Conservation (phyloP, 129 eudicot genomes). For the Flaveria sonorensis region DNA sequence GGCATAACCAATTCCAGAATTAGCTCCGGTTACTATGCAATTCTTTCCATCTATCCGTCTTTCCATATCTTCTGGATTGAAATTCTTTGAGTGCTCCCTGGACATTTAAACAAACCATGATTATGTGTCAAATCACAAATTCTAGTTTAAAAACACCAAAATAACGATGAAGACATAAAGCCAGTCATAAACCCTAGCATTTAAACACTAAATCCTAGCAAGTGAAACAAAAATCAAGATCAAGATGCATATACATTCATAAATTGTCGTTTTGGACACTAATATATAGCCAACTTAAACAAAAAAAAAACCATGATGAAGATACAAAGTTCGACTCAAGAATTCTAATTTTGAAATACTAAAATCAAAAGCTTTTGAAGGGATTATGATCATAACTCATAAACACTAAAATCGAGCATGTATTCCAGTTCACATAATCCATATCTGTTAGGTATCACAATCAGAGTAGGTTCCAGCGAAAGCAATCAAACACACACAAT, state of each 20-base stretch:
- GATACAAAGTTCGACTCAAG: neutral
- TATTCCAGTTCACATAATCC: too few relatives aligned
- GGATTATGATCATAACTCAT: neutral
- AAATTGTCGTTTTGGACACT: slow-evolving; percentile 1
- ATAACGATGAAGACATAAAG: neutral
- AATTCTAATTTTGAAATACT: neutral
- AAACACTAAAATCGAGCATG: neutral
- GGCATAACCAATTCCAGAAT: slow-evolving; percentile 93
- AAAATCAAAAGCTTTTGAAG: neutral
- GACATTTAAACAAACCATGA: neutral
- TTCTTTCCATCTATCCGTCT: slow-evolving; percentile 76
- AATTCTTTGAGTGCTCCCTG: slow-evolving; percentile 81
- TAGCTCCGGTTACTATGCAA: slow-evolving; percentile 90
- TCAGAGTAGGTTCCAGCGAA: too few relatives aligned
- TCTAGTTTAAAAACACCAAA: slow-evolving; percentile 1
- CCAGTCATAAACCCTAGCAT: neutral
- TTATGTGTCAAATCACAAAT: neutral
- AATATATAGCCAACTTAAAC: neutral
- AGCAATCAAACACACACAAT: too few relatives aligned
- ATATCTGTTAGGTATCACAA: too few relatives aligned
- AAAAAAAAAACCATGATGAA: neutral
- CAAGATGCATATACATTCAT: slow-evolving; percentile 1
- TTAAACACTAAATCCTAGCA: neutral
- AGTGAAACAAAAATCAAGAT: slow-evolving; percentile 16
- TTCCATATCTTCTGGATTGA: slow-evolving; percentile 68